Percentiles rank a stretch among this genome's conserved stretches.
Conservation (phyloP, 306 rosid species). For the Casuarina glauca region DNA sequence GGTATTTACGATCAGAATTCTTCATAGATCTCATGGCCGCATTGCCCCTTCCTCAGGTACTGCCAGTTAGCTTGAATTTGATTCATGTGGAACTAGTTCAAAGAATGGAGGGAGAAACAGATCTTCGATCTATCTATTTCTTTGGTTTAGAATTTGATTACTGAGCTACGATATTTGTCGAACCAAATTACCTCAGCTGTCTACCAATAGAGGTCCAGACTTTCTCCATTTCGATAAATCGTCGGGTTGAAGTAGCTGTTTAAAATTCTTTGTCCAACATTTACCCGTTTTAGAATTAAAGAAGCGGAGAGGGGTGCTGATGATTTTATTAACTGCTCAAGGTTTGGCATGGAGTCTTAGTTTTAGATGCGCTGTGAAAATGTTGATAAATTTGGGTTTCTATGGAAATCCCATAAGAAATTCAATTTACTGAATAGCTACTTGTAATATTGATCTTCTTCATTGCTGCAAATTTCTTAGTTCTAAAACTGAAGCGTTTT, state of each 20-base stretch:
- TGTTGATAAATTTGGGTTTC: no score
- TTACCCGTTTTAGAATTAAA: background rate
- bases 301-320: background rate
- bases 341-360: background rate
- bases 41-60: conserved; percentile 96
- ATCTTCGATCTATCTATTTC: background rate
- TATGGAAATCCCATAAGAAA: background rate
- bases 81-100: background rate
- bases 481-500: conserved; percentile 12
- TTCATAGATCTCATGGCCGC: conserved; percentile 74
- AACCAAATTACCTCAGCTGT: background rate
- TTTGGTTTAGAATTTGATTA: background rate
- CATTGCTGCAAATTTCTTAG: background rate
- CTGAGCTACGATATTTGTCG: background rate
- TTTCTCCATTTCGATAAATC: background rate
- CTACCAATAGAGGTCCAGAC: background rate
- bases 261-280: no score
- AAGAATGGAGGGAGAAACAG: background rate
- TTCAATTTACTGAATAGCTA: background rate
- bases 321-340: background rate
- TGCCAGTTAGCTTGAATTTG: background rate
- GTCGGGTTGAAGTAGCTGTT: background rate
- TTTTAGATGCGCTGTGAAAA: background rate
- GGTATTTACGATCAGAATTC: conserved; percentile 76
- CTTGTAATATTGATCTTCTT: background rate